Evolutionary conservation across 2,329 filamentous ascomycete genomes (phyloP), one percentile per base, ranked within the genome.

Genomic region (Phyllosticta citrichinensis): DNA sequence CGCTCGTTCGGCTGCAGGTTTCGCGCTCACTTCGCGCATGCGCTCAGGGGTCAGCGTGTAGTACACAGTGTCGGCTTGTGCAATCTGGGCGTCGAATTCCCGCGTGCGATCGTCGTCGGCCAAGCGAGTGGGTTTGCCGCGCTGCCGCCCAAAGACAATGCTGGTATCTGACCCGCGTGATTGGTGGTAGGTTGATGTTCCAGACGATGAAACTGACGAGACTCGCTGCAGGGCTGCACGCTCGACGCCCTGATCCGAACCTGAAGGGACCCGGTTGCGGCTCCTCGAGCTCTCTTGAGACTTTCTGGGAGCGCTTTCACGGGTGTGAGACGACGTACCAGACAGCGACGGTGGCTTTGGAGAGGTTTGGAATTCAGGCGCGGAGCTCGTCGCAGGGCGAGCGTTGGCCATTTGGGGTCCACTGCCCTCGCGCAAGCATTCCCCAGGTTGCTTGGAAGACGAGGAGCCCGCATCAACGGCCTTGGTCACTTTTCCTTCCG

Each of bases 21-120:
- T 55, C 55, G 12, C 55, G 74, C 76, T 74, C 67, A 77, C 77
- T 60, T 76, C 72, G 52, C 77, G 74, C 66, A 80, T 75, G 55
- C 68, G 74, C 60, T 78, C 73, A 22, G 78, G 78, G 12, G 78
- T 80, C 58, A 80, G 68, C 6, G 78, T 80, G 66, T 77, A 79
- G 66, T 80, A 80, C 22, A 80, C 75, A 5, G 77, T 80, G 27
- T 80, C 78, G 53, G 75, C 71, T 19, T 75, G 71, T 65, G 77
- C 74, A 52, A 80, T 73, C 51, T 79, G 71, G 51, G 74, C 72
- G 59, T 80, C 78, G 65, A 80, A 80, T 63, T 80, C 76, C 12
- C 73, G 71, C 58, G 70, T 66, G 14, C 71, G 68, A 61, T 73
- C 72, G 62, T 75, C 73, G 56, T 74, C 70, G 11, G 73, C 74